Conservation (phyloP, 441 rosid species). For the Erodium trifolium region DNA sequence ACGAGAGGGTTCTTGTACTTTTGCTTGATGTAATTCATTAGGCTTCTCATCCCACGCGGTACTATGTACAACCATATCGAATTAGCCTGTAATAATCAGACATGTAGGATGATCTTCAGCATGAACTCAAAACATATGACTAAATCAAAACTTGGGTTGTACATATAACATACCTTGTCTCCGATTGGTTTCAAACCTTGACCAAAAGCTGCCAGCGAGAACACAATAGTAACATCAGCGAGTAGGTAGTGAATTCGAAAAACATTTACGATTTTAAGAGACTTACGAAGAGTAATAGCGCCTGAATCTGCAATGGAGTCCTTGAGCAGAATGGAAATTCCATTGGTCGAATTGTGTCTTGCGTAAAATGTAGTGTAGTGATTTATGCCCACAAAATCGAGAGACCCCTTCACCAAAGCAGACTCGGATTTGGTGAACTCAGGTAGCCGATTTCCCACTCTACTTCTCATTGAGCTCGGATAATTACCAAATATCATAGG, state of each 20-base stretch:
- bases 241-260: neutral
- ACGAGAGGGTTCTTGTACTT: conserved; percentile 76
- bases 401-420: conserved; percentile 58
- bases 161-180: conserved; percentile 42
- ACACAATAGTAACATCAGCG: neutral
- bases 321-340: conserved; percentile 32
- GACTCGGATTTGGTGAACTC: conserved; percentile 49
- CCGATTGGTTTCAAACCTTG: conserved; percentile 46
- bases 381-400: conserved; percentile 42
- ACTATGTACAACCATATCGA: conserved; percentile 93
- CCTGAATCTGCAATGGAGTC: conserved; percentile 71
- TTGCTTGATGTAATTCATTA: conserved; percentile 78
- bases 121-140: neutral
- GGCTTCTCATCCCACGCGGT: conserved; percentile 75
- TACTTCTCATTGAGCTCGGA: conserved; percentile 75
- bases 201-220: conserved; percentile 41
- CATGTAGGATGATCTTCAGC: neutral
- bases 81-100: conserved; percentile 46
- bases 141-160: neutral
- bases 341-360: conserved; percentile 24
- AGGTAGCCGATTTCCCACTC: conserved; percentile 68
- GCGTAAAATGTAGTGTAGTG: conserved; percentile 67
- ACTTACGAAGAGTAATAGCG: conserved; percentile 34
- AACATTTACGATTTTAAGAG: neutral
- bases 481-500: conserved; percentile 82